Conservation (phyloP, 805 yeast species). For the Metschnikowia continentalis region DNA sequence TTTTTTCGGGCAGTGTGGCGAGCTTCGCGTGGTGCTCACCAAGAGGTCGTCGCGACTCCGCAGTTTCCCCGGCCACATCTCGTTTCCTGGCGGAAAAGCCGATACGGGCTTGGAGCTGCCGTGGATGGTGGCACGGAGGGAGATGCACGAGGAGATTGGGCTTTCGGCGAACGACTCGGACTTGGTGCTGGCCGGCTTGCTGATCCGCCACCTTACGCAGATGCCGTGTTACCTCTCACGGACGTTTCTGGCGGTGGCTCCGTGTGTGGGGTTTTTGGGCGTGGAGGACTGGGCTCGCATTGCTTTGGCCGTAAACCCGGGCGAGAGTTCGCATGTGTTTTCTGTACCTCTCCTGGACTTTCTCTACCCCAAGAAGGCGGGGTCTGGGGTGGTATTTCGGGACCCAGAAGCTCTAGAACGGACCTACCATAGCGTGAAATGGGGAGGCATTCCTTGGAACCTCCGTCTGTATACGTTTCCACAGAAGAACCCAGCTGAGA, state of each 20-base stretch:
- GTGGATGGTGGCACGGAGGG: constrained; percentile 74
- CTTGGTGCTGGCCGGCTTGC: constrained; percentile 45
- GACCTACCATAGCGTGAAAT: constrained; percentile 38
- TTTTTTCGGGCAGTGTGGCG: constrained; percentile 69
- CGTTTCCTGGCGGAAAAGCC: constrained; percentile 92
- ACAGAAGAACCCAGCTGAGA: constrained; percentile 50
- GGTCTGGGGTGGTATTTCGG: constrained; percentile 20
- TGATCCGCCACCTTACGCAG: constrained; percentile 54
- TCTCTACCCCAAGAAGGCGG: constrained; percentile 26
- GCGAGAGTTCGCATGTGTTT: constrained; percentile 68
- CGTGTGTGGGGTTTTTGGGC: constrained; percentile 65
- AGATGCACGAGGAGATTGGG: constrained; percentile 86
- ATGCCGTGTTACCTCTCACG: constrained; percentile 81
- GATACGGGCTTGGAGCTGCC: constrained; percentile 64
- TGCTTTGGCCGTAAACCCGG: constrained; percentile 59
- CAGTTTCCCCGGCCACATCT: constrained; percentile 83
- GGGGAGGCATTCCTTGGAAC: constrained; percentile 75
- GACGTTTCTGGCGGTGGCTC: constrained; percentile 78
- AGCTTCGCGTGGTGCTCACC: constrained; percentile 73
- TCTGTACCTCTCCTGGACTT: constrained; percentile 68
- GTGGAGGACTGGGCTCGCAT: constrained; percentile 24
- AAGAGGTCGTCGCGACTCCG: constrained; percentile 66
- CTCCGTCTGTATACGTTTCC: constrained; percentile 61
- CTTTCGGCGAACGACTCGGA: constrained; percentile 47
- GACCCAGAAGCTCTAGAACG: constrained; percentile 30